Evolutionary conservation across 345 rosid species (phyloP), one percentile per base, ranked within the genome.

Genomic region (Ceriops decandra): DNA sequence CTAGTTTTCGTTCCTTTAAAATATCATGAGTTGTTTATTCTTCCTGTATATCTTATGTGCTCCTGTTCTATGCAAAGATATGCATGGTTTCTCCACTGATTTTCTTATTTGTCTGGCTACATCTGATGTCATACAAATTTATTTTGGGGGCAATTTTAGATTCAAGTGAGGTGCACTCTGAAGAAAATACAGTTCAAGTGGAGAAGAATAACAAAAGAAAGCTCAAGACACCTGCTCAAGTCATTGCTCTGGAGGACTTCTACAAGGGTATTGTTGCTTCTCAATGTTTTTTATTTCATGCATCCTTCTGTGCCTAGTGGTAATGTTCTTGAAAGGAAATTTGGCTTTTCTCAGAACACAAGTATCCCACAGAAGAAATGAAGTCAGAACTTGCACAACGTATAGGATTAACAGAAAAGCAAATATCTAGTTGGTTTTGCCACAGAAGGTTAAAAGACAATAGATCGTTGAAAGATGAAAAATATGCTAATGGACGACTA

Each of bases 341-440:
- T 2, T 51, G 33, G 2, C 32, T 69, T 68, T 74, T 62, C 11
- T 28, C 85, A 93, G 95, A 91, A 71, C 84, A 91, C 64, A 93
- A 81, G 79, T 89, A 89, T 78, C 97, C 92, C 26, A 70, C 81
- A 0, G 97, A 93, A 67, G 98, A 91, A 80, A 81, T 88, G 92
- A 93, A 89, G 75, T 74, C 69, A 21, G 80, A 83, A 78, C 64
- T 93, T 68, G 89, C 97, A 20, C 89, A 79, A 72, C 76, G 83
- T 77, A 60, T 89, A 53, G 91, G 87, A 7, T 79, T 93, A 85
- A 93, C 98, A 0, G 91, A 93, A 81, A 93, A 89, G 75, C 97
- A 93, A 88, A 84, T 93, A 76, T 87, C 96, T 30, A 90, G 97
- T 53, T 93, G 98, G 98, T 93, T 93, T 83, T 93, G 98, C 76